A percentile compares a stretch with the other conserved stretches of the same genome.
phyloP scores from a whole-genome alignment of 1,139 yeast genomes.

The Meyerozyma athensensis region DNA sequence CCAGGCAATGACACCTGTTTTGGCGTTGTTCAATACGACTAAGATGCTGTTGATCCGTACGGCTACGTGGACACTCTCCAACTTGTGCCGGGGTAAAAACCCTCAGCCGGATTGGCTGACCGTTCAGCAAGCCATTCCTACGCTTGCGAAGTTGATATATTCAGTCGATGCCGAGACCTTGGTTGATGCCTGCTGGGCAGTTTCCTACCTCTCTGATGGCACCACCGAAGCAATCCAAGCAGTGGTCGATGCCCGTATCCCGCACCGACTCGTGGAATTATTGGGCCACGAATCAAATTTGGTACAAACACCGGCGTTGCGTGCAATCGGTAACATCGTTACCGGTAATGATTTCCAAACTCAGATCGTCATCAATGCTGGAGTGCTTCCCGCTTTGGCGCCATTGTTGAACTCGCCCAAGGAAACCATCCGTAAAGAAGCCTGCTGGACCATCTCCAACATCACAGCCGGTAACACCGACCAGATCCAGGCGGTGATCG shows the following conservation, averaged over 20 bases:
- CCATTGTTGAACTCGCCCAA: slow-evolving; percentile 78
- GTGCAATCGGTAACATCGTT: slow-evolving; percentile 97
- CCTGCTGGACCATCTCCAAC: slow-evolving; percentile 98
- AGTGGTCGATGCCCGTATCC: slow-evolving; percentile 93
- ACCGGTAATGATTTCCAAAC: slow-evolving; percentile 96
- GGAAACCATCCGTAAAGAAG: slow-evolving; percentile 93
- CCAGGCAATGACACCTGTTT: slow-evolving; percentile 86
- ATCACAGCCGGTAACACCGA: slow-evolving; percentile 95
- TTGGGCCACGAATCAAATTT: slow-evolving; percentile 76
- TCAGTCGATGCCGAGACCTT: slow-evolving; percentile 89
- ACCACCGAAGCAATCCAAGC: slow-evolving; percentile 92
- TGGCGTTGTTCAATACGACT: slow-evolving; percentile 71
- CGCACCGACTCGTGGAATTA: slow-evolving; percentile 87
- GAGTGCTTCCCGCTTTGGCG: slow-evolving; percentile 81
- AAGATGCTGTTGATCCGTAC: slow-evolving; percentile 89
- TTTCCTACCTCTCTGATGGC: slow-evolving; percentile 91
- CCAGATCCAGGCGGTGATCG: slow-evolving; percentile 95
- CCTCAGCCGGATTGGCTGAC: slow-evolving; percentile 95
- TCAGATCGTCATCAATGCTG: slow-evolving; percentile 89
- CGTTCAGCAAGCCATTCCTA: slow-evolving; percentile 85
- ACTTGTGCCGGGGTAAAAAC: slow-evolving; percentile 91
- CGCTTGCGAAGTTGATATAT: slow-evolving; percentile 84
- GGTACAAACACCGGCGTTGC: slow-evolving; percentile 94
- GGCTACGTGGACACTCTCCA: slow-evolving; percentile 96
- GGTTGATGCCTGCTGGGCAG: slow-evolving; percentile 99